Evolutionary conservation across 1,284 basidiomycete genomes (phyloP).

Genomic region (Puccinia polysora): DNA sequence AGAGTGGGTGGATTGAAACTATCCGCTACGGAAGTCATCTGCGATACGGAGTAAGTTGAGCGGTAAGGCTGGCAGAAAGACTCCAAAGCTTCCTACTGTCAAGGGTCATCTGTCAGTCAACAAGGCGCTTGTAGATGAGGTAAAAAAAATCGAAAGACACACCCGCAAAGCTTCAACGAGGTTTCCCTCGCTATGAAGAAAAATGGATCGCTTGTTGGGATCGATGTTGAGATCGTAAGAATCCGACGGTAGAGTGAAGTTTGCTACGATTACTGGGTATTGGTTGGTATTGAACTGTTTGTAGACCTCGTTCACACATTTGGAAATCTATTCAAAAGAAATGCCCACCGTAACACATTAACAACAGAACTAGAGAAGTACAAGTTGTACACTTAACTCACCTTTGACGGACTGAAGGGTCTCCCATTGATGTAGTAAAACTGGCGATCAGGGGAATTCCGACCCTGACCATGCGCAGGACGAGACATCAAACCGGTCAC

Average conservation of each 20-base stretch:
- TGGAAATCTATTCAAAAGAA: slow-evolving; percentile 63
- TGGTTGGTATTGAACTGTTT: slow-evolving; percentile 75
- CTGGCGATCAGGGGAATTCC: slow-evolving; percentile 75
- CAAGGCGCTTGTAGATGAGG: slow-evolving; percentile 12
- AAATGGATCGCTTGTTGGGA: slow-evolving; percentile 92
- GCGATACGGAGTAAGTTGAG: slow-evolving; percentile 61
- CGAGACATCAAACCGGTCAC: slow-evolving; percentile 74
- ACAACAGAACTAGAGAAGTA: slow-evolving; percentile 41
- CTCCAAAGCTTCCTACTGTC: slow-evolving; percentile 60
- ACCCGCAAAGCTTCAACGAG: slow-evolving; percentile 76
- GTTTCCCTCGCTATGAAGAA: slow-evolving; percentile 80
- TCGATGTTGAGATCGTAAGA: slow-evolving; percentile 91
- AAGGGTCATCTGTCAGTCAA: slow-evolving; percentile 3
- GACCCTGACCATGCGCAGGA: slow-evolving; percentile 67
- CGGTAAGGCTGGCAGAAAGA: slow-evolving; percentile 63
- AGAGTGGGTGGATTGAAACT: background rate
- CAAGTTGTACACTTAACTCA: slow-evolving; percentile 51
- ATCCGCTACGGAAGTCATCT: slow-evolving; percentile 13
- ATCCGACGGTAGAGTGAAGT: slow-evolving; percentile 75
- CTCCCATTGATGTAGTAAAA: slow-evolving; percentile 92
- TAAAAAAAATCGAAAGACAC: slow-evolving; percentile 44
- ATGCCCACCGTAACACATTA: background rate
- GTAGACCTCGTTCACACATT: slow-evolving; percentile 83
- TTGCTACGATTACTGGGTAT: slow-evolving; percentile 73
- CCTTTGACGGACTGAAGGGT: slow-evolving; percentile 75